phyloP scores from a whole-genome alignment of 2,329 filamentous ascomycete species.

The Fusarium liriodendri region DNA sequence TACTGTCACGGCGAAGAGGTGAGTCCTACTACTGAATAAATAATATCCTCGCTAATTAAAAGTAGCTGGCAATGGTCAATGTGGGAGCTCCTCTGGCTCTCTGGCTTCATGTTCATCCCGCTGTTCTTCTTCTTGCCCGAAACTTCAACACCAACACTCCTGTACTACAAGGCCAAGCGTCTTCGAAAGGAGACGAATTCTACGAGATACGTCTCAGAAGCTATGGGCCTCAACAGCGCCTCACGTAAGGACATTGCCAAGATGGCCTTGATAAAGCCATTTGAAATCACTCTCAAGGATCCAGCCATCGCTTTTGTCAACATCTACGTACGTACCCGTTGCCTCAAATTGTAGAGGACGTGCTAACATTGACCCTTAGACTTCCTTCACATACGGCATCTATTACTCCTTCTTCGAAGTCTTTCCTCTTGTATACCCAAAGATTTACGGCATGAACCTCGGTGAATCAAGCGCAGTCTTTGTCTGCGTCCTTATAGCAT shows the following conservation, averaged over 20 bases:
- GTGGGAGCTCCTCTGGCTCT: not conserved
- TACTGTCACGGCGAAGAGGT: not conserved
- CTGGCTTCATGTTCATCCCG: not conserved
- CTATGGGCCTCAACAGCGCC: rapidly evolving
- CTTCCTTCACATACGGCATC: not conserved
- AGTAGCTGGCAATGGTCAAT: not conserved
- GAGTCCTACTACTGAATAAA: not conserved
- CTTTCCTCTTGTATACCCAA: not conserved
- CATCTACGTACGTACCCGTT: not conserved
- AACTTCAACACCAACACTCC: not conserved
- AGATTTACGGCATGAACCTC: not conserved
- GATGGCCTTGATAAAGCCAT: not conserved
- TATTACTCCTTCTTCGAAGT: not conserved
- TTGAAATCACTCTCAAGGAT: not conserved
- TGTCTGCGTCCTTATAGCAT: not conserved
- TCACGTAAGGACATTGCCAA: not conserved
- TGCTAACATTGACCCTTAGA: not conserved
- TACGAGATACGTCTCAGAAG: not conserved
- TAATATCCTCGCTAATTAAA: not conserved
- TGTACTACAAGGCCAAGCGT: not conserved
- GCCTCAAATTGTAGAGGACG: not conserved
- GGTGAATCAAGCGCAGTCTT: not conserved
- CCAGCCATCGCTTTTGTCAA: not conserved
- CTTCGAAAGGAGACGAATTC: not conserved
- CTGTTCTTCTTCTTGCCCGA: not conserved